Base-by-base conservation (phyloP, 805 yeast species). In the Nakazawaea molendinolei region DNA sequence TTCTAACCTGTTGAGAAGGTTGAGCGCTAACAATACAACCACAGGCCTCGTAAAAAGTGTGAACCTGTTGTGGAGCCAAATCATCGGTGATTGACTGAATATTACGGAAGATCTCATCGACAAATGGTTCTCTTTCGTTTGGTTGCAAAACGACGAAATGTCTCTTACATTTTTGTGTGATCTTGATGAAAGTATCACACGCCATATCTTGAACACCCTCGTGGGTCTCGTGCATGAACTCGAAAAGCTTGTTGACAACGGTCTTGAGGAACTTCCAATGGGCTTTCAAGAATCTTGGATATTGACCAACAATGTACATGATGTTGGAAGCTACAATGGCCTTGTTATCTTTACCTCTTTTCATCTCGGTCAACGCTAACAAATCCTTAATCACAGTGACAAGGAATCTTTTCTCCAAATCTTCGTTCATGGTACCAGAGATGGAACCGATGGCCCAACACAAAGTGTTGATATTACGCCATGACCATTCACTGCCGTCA, bases 171-270 rank as follows among this genome's bases (percentile, higher is more conserved):
- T 92, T 92, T 48, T 76, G 80, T 16, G 95, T 86, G 58, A 92
- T 92, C 60, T 92, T 92, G 55, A 90, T 90, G 56, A 92, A 92
- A 1, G 99, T 92, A 60, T 92, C 99, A 68, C 98, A 92, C 7
- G 99, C 98, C 98, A 92, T 92, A 61, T 92, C 98, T 65, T 92
- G 98, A 43, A 92, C 98, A 66, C 98, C 98, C 61, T 90, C 99
- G 61, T 92, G 99, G n/a, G 97, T 87, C 69, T 92, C 99, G 65
- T 92, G 97, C 99, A 92, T 92, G 54, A 92, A 92, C 60, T 92
- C 98, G 60, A 92, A 92, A 51, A 92, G 71, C 60, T 92, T 92
- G 62, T 86, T 81, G 42, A 92, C 90, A 29, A 92, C 99, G 0
- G 97, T 92, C 59, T 89, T 90, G 56, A 92, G 65, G 51, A 92